Evolutionary conservation across 208 protist species (phyloP).

Genomic region (Zelonia costaricensis): DNA sequence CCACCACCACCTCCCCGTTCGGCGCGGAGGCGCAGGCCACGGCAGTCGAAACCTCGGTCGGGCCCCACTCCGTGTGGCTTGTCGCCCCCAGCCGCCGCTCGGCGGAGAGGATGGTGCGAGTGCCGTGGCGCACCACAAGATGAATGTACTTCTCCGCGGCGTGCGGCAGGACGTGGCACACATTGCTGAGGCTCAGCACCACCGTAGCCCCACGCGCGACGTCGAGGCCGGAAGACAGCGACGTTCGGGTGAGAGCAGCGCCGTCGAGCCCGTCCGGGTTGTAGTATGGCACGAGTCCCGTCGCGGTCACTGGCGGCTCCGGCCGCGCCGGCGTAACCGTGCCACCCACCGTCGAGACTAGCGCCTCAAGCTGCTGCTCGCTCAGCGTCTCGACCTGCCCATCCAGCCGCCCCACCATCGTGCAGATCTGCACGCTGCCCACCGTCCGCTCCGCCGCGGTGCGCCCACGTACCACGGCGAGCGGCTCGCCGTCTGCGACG

Average conservation of each 20-base stretch:
- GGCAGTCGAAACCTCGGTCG: constrained; percentile 41
- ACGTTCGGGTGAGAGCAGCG: not conserved
- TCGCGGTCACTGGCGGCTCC: not conserved
- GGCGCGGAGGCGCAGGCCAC: constrained; percentile 15
- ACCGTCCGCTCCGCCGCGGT: constrained; percentile 10
- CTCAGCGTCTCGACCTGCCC: not conserved
- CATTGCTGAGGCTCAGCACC: constrained; percentile 59
- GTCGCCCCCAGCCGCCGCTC: constrained; percentile 31
- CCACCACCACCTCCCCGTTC: constrained; percentile 3
- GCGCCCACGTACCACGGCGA: not conserved
- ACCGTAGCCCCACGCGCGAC: constrained; percentile 37
- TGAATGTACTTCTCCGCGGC: constrained; percentile 41
- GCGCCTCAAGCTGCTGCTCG: not conserved
- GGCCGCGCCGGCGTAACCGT: not conserved
- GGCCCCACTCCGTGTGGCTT: constrained; percentile 45
- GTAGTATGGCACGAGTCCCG: constrained; percentile 15
- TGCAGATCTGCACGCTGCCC: constrained; percentile 8
- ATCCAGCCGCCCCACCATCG: constrained; percentile 19
- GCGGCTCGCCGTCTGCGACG: not conserved
- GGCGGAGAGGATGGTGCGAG: constrained; percentile 41
- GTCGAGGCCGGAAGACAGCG: not conserved
- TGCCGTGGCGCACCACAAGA: constrained; percentile 39
- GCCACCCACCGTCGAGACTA: not conserved
- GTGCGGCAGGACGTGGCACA: constrained; percentile 42
- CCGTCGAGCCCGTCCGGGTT: constrained; percentile 9